These are phyloP conservation scores for Suillus weaverae DNA, from an alignment of 768 basidiomycete genomes.

Conservation along the genomic window DNA sequence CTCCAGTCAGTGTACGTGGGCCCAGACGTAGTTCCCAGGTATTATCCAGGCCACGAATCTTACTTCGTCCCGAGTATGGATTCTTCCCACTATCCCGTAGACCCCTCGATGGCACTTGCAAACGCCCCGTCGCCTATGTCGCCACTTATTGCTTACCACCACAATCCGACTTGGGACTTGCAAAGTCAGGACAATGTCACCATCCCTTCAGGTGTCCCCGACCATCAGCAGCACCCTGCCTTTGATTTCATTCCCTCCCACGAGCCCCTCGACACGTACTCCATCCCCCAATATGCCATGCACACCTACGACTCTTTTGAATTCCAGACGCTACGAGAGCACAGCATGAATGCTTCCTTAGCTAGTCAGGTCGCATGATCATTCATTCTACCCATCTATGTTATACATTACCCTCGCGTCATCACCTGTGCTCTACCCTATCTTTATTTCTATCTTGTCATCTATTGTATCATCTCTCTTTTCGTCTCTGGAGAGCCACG, in stretches of 20 bases:
- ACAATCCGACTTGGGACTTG: neutral
- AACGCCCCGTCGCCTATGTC: slow-evolving; percentile 10
- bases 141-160: neutral
- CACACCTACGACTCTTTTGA: slow-evolving; percentile 33
- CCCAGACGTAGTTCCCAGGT: slow-evolving; percentile 22
- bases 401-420: slow-evolving; percentile 4
- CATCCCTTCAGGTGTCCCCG: neutral
- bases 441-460: slow-evolving; percentile 26
- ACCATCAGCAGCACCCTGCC: slow-evolving; percentile 4
- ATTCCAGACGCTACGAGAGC: slow-evolving; percentile 34
- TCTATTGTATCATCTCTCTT: slow-evolving; percentile 22
- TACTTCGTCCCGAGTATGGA: slow-evolving; percentile 8
- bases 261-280: slow-evolving; percentile 21
- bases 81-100: slow-evolving; percentile 22
- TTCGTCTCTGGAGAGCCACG: slow-evolving; percentile 1
- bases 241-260: slow-evolving; percentile 23
- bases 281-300: slow-evolving; percentile 15
- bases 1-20: slow-evolving; percentile 24
- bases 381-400: neutral
- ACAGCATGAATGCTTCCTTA: slow-evolving; percentile 19
- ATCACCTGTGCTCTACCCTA: neutral
- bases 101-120: slow-evolving; percentile 13
- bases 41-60: slow-evolving; percentile 17
- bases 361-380: slow-evolving; percentile 24
- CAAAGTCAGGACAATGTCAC: neutral